Evolutionary conservation across 768 basidiomycete species (phyloP), one percentile per base, ranked within the genome.

Genomic region (Russula virescens): DNA sequence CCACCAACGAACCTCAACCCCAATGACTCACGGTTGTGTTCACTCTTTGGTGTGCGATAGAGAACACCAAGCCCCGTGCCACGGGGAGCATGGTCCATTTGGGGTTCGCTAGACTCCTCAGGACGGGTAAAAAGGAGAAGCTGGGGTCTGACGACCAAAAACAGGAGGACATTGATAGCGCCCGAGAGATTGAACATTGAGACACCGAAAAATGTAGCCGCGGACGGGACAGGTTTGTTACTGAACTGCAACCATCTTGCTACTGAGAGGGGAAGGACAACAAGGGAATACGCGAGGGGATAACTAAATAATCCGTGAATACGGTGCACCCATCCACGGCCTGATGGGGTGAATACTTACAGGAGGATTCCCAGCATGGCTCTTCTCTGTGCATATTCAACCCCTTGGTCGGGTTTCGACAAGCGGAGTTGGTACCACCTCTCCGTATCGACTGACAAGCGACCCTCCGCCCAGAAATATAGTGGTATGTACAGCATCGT

Each of bases 291-390:
- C 16, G 58, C 48, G 21, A 50, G 5, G 0, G 58, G 58, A 26
- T 58, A 58, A 28, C 58, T 58, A n/a, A 14, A 25, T 4, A n/a
- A 40, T 58, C 38, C n/a, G 35, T 58, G 47, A 49, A 47, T n/a
- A 18, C 7, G 23, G 4, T 48, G 6, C 21, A 34, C n/a, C n/a
- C 1, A 23, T 19, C 16, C 31, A 58, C n/a, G n/a, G n/a, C n/a
- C n/a, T n/a, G n/a, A n/a, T n/a, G 23, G 21, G 18, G 28, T 3
- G 2, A 53, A 18, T 11, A 19, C 62, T 53, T 69, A 77, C 72
- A 73, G 70, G 52, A 77, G 59, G 38, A 64, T 56, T 31, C 48
- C 49, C 23, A 61, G 28, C 45, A 60, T 54, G 38, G 25, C 40
- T 43, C 57, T 42, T 25, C 64, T 51, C 31, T 55, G 55, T 9